phyloP scores from a whole-genome alignment of 2,329 filamentous ascomycete species.

The Acarospora socialis region DNA sequence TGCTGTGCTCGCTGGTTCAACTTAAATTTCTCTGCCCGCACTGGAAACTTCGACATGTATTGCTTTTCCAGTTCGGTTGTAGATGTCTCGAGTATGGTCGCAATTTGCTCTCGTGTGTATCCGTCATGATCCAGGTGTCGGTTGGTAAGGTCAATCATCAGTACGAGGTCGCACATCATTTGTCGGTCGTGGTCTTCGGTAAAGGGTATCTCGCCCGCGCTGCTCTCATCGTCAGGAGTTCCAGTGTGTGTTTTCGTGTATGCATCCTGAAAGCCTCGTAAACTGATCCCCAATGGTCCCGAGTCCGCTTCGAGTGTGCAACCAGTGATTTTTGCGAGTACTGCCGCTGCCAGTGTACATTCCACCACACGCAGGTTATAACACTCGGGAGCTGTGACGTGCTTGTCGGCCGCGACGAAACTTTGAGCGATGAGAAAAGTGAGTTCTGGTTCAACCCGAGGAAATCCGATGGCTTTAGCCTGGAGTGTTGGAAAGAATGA shows the following conservation, averaged over 20 bases:
- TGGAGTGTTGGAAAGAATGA: constrained; percentile 70
- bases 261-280: constrained; percentile 74
- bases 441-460: constrained; percentile 64
- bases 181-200: too few relatives aligned
- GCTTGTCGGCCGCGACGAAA: constrained; percentile 88
- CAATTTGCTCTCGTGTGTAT: constrained; percentile 79
- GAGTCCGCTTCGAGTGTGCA: constrained; percentile 61
- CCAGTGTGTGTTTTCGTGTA: constrained; percentile 49
- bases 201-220: constrained; percentile 23
- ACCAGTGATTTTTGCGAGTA: constrained; percentile 45
- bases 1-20: constrained; percentile 78
- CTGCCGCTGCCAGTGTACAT: constrained; percentile 70
- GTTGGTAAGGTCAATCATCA: too few relatives aligned
- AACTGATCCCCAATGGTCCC: constrained; percentile 66
- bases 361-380: constrained; percentile 97
- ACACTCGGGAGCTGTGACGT: constrained; percentile 80
- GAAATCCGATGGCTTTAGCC: constrained; percentile 67
- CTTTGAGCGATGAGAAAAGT: constrained; percentile 90
- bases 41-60: constrained; percentile 79
- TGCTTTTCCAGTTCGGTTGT: constrained; percentile 58
- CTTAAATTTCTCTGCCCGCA: constrained; percentile 76
- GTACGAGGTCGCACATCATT: too few relatives aligned
- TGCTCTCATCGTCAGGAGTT: constrained; percentile 33
- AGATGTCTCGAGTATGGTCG: constrained; percentile 52
- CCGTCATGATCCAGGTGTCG: constrained; percentile 70